Percentiles rank a stretch among this genome's conserved stretches.
phyloP scores from a whole-genome alignment of 2,329 filamentous ascomycete species.

The Amylocarpus encephaloides region DNA sequence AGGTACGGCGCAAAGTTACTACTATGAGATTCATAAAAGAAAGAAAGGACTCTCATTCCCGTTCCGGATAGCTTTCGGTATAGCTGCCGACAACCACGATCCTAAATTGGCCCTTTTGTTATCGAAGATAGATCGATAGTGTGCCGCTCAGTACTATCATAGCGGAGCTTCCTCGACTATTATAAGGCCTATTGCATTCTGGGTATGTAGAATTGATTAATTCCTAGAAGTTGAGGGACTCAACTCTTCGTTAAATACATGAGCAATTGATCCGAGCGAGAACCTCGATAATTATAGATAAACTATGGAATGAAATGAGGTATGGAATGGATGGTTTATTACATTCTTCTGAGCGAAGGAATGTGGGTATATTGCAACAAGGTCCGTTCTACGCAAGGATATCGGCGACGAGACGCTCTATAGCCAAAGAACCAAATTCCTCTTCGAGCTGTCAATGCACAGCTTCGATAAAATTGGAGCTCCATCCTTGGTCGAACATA shows the following conservation, averaged over 20 bases:
- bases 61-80: slow-evolving; percentile 26
- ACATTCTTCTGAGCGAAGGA: too few relatives aligned
- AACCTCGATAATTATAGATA: too few relatives aligned
- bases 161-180: slow-evolving; percentile 9
- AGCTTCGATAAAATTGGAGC: slow-evolving; percentile 13
- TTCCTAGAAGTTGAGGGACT: too few relatives aligned
- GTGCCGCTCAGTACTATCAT: slow-evolving; percentile 12
- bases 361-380: too few relatives aligned
- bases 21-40: slow-evolving; percentile 13
- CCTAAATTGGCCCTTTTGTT: slow-evolving; percentile 13
- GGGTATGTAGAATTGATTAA: too few relatives aligned
- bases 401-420: slow-evolving; percentile 11
- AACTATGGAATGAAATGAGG: too few relatives aligned
- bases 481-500: slow-evolving; percentile 3
- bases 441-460: slow-evolving; percentile 12
- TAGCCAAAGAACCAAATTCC: slow-evolving; percentile 13
- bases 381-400: slow-evolving; percentile 11
- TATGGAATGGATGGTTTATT: too few relatives aligned
- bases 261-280: too few relatives aligned
- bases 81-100: slow-evolving; percentile 23
- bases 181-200: too few relatives aligned
- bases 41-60: slow-evolving; percentile 13
- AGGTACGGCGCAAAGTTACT: slow-evolving; percentile 13
- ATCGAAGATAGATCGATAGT: slow-evolving; percentile 15
- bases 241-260: too few relatives aligned